These are phyloP conservation scores for Claviceps paspali DNA, from an alignment of 2,329 filamentous ascomycete genomes.

Conservation along the genomic window DNA sequence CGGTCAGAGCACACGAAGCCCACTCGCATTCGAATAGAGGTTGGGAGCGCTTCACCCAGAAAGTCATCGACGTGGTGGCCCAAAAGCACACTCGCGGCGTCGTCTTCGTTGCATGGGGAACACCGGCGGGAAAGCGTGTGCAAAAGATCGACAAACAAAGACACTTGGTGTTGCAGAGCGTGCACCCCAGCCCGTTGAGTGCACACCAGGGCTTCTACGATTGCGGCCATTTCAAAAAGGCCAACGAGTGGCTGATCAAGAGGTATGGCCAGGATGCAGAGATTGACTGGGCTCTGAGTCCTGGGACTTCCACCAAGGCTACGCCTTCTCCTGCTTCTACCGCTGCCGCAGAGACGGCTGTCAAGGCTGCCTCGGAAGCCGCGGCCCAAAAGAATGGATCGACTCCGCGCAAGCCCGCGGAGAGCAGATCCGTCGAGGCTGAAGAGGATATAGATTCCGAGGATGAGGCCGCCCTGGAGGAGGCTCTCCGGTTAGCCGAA, in stretches of 20 bases:
- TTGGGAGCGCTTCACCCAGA: constrained; percentile 89
- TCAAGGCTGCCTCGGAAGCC: constrained; percentile 12
- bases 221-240: constrained; percentile 64
- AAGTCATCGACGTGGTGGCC: constrained; percentile 75
- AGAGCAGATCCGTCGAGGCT: neutral
- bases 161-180: constrained; percentile 72
- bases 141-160: constrained; percentile 53
- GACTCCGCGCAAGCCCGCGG: neutral
- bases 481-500: constrained; percentile 19
- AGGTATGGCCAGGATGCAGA: constrained; percentile 66
- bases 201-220: constrained; percentile 70
- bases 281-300: constrained; percentile 66
- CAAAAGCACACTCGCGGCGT: constrained; percentile 65
- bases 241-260: constrained; percentile 69
- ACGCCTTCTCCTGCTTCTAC: constrained; percentile 6
- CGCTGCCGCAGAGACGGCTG: constrained; percentile 8
- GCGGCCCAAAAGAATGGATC: constrained; percentile 7
- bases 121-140: constrained; percentile 67
- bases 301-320: constrained; percentile 20
- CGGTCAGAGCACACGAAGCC: constrained; percentile 76
- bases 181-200: constrained; percentile 88
- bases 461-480: constrained; percentile 22
- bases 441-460: constrained; percentile 19
- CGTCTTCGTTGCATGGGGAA: constrained; percentile 91
- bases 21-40: constrained; percentile 75